Conservation (phyloP, 768 basidiomycete genomes). For the Antrodiella citrinella region DNA sequence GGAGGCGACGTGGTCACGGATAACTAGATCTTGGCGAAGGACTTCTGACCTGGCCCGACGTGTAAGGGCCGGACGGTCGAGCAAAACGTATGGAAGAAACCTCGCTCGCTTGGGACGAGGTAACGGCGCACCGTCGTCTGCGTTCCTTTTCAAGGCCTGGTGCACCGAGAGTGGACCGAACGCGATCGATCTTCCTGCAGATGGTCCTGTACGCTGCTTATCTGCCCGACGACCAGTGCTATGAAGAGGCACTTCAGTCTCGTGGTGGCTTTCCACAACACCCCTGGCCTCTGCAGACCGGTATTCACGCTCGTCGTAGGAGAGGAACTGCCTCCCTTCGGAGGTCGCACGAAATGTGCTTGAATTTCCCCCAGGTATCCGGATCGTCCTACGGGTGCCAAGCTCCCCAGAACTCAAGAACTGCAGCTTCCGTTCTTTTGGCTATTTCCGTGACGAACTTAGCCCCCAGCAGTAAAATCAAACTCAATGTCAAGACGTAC, state of each 20-base stretch:
- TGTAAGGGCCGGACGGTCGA: not conserved
- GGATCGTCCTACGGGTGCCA: too few relatives aligned
- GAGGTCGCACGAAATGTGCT: not conserved
- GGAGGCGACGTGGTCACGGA: too few relatives aligned
- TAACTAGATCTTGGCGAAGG: not conserved
- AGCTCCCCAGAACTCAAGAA: too few relatives aligned
- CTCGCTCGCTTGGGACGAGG: not conserved
- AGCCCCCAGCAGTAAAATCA: too few relatives aligned
- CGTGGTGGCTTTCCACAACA: too few relatives aligned
- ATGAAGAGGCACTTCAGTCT: not conserved
- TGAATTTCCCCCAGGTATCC: not conserved
- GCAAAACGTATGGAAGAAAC: not conserved
- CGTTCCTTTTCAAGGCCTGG: not conserved
- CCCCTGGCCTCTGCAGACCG: too few relatives aligned
- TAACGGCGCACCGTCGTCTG: not conserved
- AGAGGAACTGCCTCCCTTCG: not conserved
- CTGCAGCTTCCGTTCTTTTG: too few relatives aligned
- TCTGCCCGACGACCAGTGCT: not conserved
- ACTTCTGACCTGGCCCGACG: not conserved
- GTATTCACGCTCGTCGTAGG: not conserved
- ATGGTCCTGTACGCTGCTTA: not conserved
- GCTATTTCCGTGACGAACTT: too few relatives aligned
- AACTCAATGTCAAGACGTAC: too few relatives aligned
- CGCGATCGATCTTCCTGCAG: too few relatives aligned
- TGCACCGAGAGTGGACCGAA: too few relatives aligned